Conservation (phyloP, 331 rosid species). For the Quercus tomentella region DNA sequence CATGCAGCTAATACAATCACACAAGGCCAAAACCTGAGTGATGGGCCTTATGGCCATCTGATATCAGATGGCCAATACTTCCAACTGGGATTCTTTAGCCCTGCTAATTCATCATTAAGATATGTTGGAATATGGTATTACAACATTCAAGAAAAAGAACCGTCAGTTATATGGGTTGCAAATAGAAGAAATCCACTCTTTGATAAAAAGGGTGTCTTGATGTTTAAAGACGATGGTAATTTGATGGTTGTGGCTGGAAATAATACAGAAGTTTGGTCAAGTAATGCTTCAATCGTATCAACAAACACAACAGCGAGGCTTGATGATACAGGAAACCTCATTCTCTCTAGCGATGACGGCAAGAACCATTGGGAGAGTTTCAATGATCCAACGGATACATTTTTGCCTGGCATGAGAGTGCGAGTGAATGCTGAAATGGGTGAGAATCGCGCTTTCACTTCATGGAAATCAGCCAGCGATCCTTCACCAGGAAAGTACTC, state of each 20-base stretch:
- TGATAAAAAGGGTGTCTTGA: slow-evolving; percentile 36
- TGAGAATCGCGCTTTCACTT: slow-evolving; percentile 30
- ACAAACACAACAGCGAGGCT: slow-evolving; percentile 29
- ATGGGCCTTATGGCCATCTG: slow-evolving; percentile 21
- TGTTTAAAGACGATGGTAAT: slow-evolving; percentile 41
- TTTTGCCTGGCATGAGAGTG: slow-evolving; percentile 62
- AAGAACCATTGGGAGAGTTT: slow-evolving; percentile 55
- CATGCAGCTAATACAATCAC: slow-evolving; percentile 30
- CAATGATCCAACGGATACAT: slow-evolving; percentile 57
- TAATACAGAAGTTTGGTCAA: slow-evolving; percentile 41
- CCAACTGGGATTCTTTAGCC: slow-evolving; percentile 66
- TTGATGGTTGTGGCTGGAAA: slow-evolving; percentile 42
- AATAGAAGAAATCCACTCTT: slow-evolving; percentile 56
- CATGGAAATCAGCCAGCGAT: slow-evolving; percentile 68
- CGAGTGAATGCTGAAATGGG: slow-evolving; percentile 18
- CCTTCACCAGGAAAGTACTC: slow-evolving; percentile 61
- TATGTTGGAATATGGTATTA: slow-evolving; percentile 76
- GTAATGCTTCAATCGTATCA: slow-evolving; percentile 9
- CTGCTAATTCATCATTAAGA: slow-evolving; percentile 25
- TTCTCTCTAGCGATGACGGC: slow-evolving; percentile 11
- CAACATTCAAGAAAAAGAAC: slow-evolving; percentile 17
- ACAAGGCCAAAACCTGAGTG: slow-evolving; percentile 16
- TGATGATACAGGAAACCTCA: slow-evolving; percentile 39
- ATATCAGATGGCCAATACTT: slow-evolving; percentile 35
- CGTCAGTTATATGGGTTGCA: slow-evolving; percentile 55